Conservation (phyloP, 345 rosid genomes). For the Eucalyptus sp. region DNA sequence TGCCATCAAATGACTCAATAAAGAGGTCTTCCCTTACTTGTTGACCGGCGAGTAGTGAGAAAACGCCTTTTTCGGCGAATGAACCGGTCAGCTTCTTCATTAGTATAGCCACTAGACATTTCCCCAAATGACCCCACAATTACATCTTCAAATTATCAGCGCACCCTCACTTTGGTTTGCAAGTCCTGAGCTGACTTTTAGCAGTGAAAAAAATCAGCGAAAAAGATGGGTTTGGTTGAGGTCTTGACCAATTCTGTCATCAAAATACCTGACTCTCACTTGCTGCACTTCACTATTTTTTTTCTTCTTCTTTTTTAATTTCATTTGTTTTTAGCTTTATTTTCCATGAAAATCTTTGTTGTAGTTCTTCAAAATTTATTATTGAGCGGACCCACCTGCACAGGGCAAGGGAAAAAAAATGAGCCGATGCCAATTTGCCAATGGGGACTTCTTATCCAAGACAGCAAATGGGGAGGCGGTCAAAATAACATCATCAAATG, state of each 20-base stretch:
- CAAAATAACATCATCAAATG: neutral
- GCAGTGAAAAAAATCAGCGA: neutral
- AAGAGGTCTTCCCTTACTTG: neutral
- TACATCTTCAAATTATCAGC: neutral
- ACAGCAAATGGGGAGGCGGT: neutral
- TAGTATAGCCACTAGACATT: neutral
- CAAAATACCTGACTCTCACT: neutral
- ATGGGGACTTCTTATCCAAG: neutral
- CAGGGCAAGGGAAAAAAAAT: neutral
- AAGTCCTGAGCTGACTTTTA: neutral
- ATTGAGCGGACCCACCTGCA: neutral
- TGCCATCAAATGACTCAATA: neutral
- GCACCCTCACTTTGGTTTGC: neutral
- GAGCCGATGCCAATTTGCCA: neutral
- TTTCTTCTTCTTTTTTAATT: neutral
- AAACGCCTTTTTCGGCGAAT: neutral
- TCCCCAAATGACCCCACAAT: neutral
- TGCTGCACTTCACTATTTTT: neutral
- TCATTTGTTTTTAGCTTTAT: neutral
- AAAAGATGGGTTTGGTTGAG: neutral
- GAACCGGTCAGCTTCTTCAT: neutral
- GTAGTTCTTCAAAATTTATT: neutral
- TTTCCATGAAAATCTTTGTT: neutral
- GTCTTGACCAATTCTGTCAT: neutral
- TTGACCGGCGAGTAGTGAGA: neutral